Evolutionary conservation across 2,329 filamentous ascomycete genomes (phyloP).

Genomic region (Epichloe brachyelytri): DNA sequence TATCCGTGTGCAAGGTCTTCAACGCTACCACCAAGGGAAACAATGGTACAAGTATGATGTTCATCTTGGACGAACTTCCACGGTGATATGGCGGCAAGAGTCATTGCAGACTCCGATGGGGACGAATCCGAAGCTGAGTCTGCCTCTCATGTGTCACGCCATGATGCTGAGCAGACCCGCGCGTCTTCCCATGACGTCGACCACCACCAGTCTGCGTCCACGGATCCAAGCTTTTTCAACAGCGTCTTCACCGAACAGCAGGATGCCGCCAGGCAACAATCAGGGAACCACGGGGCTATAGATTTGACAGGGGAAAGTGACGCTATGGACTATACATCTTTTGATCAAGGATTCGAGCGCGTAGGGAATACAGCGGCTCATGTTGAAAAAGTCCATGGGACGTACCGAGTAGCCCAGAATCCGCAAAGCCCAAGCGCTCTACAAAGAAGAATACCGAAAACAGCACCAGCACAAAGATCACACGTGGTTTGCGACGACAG

Average conservation of each 20-base stretch:
- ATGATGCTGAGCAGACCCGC: not conserved
- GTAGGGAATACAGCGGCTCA: not conserved
- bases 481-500: slow-evolving; percentile 8
- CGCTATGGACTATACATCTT: not conserved
- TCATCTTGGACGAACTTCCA: not conserved
- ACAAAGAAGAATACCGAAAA: not conserved
- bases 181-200: slow-evolving; percentile 9
- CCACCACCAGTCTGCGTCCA: slow-evolving; percentile 26
- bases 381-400: slow-evolving; percentile 26
- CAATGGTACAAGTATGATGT: not conserved
- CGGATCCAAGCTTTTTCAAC: slow-evolving; percentile 35
- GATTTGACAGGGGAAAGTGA: slow-evolving; percentile 1
- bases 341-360: slow-evolving; percentile 6
- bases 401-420: slow-evolving; percentile 30
- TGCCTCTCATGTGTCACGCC: not conserved
- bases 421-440: not conserved
- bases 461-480: slow-evolving; percentile 8
- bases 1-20: not conserved
- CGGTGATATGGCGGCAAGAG: slow-evolving; percentile 10
- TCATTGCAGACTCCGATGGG: slow-evolving; percentile 29
- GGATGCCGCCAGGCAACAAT: slow-evolving; percentile 15
- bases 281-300: not conserved
- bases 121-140: slow-evolving; percentile 10
- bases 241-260: slow-evolving; percentile 34
- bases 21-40: not conserved